Evolutionary conservation across 805 yeast species (phyloP).

Genomic region (Lachancea quebecensis): DNA sequence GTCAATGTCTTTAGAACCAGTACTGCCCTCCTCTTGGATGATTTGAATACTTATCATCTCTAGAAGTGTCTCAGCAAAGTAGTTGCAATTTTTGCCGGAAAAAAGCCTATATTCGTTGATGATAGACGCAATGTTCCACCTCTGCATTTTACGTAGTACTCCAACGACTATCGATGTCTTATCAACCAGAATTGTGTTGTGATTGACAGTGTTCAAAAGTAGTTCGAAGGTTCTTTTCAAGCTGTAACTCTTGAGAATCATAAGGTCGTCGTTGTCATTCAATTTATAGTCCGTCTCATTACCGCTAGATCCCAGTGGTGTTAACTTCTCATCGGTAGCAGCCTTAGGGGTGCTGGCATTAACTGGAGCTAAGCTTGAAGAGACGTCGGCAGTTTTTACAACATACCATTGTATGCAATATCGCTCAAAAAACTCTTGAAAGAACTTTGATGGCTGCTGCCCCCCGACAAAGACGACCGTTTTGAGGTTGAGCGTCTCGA

Average conservation of each 20-base stretch:
- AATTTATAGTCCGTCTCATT: conserved; percentile 15
- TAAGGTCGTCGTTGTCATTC: conserved; percentile 54
- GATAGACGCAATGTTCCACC: conserved; percentile 83
- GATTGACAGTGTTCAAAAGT: conserved; percentile 52
- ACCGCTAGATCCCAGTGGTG: conserved; percentile 4
- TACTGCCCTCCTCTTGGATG: conserved; percentile 21
- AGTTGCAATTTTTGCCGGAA: conserved; percentile 65
- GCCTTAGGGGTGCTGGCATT: conserved; percentile 12
- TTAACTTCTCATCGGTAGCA: conserved; percentile 2
- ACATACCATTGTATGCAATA: conserved; percentile 43
- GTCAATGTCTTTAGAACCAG: neutral
- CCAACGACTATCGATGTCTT: conserved; percentile 76
- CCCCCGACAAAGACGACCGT: conserved; percentile 74
- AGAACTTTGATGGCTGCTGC: conserved; percentile 71
- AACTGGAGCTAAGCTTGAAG: conserved; percentile 16
- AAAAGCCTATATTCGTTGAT: conserved; percentile 78
- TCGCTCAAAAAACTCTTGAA: conserved; percentile 57
- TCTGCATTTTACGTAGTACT: conserved; percentile 70
- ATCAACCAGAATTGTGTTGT: conserved; percentile 72
- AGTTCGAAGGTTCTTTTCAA: conserved; percentile 60
- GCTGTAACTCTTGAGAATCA: conserved; percentile 62
- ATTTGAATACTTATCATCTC: conserved; percentile 53
- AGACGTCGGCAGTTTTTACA: conserved; percentile 30
- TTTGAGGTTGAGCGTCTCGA: conserved; percentile 62
- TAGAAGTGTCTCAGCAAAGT: conserved; percentile 72